Percentiles rank a stretch among this genome's conserved stretches.
These are phyloP conservation scores for Apiospora saccharicola DNA, from an alignment of 2,329 filamentous ascomycete genomes.

Conservation along the genomic window DNA sequence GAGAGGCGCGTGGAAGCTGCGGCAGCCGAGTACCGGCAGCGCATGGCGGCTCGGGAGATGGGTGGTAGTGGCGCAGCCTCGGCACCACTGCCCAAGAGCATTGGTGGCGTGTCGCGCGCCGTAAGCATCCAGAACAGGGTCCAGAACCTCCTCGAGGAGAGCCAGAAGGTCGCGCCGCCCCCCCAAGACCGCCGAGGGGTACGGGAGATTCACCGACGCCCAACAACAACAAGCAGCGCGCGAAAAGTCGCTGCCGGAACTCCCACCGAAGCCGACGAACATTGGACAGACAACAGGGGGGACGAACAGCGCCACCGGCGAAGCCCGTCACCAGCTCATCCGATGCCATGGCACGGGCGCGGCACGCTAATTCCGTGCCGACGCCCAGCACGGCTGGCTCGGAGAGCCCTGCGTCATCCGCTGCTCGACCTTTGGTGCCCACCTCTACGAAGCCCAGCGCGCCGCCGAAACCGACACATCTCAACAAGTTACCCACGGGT, in stretches of 20 bases:
- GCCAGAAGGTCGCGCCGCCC: constrained; percentile 65
- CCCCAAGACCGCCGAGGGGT: constrained; percentile 82
- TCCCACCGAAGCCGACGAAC: constrained; percentile 60
- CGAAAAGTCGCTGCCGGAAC: constrained; percentile 51
- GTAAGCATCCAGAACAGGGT: constrained; percentile 93
- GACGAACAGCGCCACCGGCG: constrained; percentile 28
- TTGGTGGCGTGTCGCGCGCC: constrained; percentile 69
- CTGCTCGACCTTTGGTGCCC: constrained; percentile 39
- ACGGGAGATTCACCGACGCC: constrained; percentile 82
- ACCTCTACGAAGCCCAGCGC: constrained; percentile 55
- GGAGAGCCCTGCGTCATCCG: constrained; percentile 31
- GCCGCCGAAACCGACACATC: constrained; percentile 67
- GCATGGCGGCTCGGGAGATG: constrained; percentile 69
- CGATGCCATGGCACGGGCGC: constrained; percentile 24
- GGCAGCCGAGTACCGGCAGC: constrained; percentile 84
- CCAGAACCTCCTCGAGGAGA: constrained; percentile 83
- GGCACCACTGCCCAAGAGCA: constrained; percentile 58
- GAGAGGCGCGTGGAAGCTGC: constrained; percentile 89
- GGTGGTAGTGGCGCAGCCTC: constrained; percentile 39
- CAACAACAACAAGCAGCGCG: constrained; percentile 47
- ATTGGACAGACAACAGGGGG: constrained; percentile 34
- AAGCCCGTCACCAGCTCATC: constrained; percentile 27
- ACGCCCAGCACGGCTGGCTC: constrained; percentile 31
- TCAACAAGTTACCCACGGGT: constrained; percentile 62
- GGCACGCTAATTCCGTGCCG: constrained; percentile 28